These are phyloP conservation scores for Ustilago loliicola DNA, from an alignment of 1,284 basidiomycete species.

Conservation along the genomic window DNA sequence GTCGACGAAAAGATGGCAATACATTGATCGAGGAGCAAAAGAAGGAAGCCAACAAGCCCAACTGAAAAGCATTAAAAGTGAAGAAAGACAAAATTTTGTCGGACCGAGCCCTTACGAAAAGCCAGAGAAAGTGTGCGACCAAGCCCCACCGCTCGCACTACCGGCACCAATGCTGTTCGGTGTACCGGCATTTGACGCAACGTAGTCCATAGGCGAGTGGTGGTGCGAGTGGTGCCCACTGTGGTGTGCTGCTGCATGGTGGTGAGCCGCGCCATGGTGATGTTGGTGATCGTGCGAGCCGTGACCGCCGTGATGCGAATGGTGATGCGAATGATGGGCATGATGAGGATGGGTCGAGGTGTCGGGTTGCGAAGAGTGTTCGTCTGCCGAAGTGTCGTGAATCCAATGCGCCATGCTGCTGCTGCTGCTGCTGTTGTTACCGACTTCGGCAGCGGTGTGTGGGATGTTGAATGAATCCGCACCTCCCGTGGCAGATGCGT, in stretches of 20 bases:
- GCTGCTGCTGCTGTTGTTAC: slow-evolving; percentile 11
- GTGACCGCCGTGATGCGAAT: slow-evolving; percentile 19
- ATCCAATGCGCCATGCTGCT: slow-evolving; percentile 48
- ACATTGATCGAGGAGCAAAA: background rate
- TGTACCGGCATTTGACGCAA: slow-evolving; percentile 31
- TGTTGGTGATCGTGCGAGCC: slow-evolving; percentile 31
- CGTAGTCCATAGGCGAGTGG: slow-evolving; percentile 46
- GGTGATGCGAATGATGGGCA: slow-evolving; percentile 33
- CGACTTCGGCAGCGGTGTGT: slow-evolving; percentile 20
- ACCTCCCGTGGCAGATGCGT: slow-evolving; percentile 6
- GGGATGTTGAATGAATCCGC: slow-evolving; percentile 38
- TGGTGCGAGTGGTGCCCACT: slow-evolving; percentile 37
- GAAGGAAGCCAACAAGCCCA: background rate
- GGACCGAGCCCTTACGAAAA: slow-evolving; percentile 14
- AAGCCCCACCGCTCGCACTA: slow-evolving; percentile 30
- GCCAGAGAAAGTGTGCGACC: slow-evolving; percentile 43
- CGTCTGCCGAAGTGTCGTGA: slow-evolving; percentile 36
- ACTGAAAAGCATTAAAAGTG: background rate
- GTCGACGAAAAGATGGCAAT: background rate
- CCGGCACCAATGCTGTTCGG: slow-evolving; percentile 44
- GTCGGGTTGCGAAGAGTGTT: slow-evolving; percentile 41
- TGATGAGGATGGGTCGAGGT: slow-evolving; percentile 19
- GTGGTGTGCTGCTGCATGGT: slow-evolving; percentile 16
- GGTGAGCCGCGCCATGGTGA: slow-evolving; percentile 13
- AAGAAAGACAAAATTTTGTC: background rate